Base-by-base conservation (phyloP, 2,329 filamentous ascomycete species). In the Phialophora expanda region DNA sequence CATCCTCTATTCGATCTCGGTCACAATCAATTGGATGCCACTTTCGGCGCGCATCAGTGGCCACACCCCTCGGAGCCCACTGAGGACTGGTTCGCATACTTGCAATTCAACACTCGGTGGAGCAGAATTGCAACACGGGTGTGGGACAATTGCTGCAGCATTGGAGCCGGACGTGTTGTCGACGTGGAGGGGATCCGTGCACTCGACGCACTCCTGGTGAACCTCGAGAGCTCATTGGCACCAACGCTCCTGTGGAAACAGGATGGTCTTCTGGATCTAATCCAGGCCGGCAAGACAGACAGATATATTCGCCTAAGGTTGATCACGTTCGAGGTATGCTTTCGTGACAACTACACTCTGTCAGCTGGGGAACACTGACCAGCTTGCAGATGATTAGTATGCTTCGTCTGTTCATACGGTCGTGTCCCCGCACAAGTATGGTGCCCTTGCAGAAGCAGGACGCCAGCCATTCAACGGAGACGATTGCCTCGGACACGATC, bases 261-360 rank as follows among this genome's bases (percentile, higher is more conserved):
- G n/a, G n/a, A 11, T 8, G 1, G 4, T 14, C 51, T 62, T 17
- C 32, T 38, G 11, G 20, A 32, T 14, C 24, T 48, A 11, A 26
- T 56, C 12, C 28, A 46, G 20, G 26, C 24, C 17, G 60, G 60
- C 14, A 53, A 62, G n/a, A 22, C 20, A 26, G 60, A 62, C 60
- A 28, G 60, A n/a, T 28, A 28, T 22, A 34, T 41, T 26, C 60
- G 60, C 17, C 41, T 62, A n/a, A 56, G 54, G 44, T 8, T 62
- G 26, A 62, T 62, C 28, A 44, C 56, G 2, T 56, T 41, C 22
- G 60, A 62, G 51, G 60, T 62, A 41, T 22, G 34, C 41, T 50
- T n/a, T 26, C 26, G 51, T 26, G 17, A 26, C 22, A 30, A n/a
- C 3, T 54, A 2, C 51, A 54, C 20, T 17, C 46, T 11, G 2